phyloP scores from a whole-genome alignment of 2,329 filamentous ascomycete species.

The Phialophora tarda region DNA sequence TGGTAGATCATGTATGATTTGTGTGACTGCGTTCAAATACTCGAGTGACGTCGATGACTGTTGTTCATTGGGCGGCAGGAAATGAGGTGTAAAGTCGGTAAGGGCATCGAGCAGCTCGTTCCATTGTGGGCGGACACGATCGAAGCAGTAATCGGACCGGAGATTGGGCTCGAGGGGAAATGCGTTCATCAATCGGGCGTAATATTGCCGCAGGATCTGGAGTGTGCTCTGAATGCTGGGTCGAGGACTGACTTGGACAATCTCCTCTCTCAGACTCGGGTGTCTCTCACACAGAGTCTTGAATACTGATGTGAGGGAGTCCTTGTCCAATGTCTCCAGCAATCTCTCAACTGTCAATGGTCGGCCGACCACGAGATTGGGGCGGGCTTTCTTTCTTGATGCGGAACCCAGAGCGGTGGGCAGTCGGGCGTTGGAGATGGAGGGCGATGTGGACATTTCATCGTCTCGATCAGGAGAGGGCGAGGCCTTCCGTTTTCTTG shows the following conservation, averaged over 20 bases:
- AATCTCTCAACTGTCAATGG: slow-evolving; percentile 73
- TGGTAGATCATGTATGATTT: slow-evolving; percentile 85
- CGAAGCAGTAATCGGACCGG: slow-evolving; percentile 91
- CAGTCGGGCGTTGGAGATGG: slow-evolving; percentile 76
- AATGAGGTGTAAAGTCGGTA: slow-evolving; percentile 93
- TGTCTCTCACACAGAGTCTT: slow-evolving; percentile 89
- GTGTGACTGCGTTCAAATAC: slow-evolving; percentile 87
- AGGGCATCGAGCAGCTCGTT: slow-evolving; percentile 84
- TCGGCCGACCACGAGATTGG: slow-evolving; percentile 69
- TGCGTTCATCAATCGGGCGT: slow-evolving; percentile 74
- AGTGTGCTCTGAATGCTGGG: slow-evolving; percentile 82
- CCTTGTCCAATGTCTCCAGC: slow-evolving; percentile 89
- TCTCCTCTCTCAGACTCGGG: slow-evolving; percentile 82
- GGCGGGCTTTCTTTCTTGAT: slow-evolving; percentile 70
- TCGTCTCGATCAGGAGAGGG: slow-evolving; percentile 58
- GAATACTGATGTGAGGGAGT: slow-evolving; percentile 83
- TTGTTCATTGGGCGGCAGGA: slow-evolving; percentile 85
- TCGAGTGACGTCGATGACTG: slow-evolving; percentile 82
- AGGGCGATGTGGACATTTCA: slow-evolving; percentile 84
- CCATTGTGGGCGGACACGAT: slow-evolving; percentile 82
- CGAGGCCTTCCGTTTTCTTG: slow-evolving; percentile 80
- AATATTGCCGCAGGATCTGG: slow-evolving; percentile 80
- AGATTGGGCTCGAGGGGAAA: slow-evolving; percentile 85
- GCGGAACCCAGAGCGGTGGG: slow-evolving; percentile 70
- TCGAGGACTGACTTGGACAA: slow-evolving; percentile 81